Evolutionary conservation across 2,329 filamentous ascomycete species (phyloP).

Genomic region (Trichoderma guizhouense): DNA sequence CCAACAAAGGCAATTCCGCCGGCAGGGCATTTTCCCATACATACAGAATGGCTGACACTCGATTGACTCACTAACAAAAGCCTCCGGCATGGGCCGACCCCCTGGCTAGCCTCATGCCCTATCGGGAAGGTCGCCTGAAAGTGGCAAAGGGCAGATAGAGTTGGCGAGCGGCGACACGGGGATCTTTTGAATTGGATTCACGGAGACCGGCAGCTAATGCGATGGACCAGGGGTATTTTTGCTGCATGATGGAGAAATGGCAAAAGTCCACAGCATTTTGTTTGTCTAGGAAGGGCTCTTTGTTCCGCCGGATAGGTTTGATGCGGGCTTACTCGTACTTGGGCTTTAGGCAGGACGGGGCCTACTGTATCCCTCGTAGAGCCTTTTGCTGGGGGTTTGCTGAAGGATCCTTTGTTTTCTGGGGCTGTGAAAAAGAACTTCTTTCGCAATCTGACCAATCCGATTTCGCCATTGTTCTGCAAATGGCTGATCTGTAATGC

Average conservation of each 20-base stretch:
- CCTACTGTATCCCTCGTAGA: neutral
- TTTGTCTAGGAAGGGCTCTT: neutral
- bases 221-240: neutral
- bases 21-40: neutral
- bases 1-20: conserved; percentile 5
- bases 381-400: neutral
- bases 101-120: neutral
- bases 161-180: neutral
- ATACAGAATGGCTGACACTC: neutral
- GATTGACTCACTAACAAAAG: neutral
- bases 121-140: conserved; percentile 12
- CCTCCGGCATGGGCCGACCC: neutral
- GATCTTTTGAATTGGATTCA: conserved; percentile 9
- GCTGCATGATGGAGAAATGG: neutral
- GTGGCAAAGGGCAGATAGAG: neutral
- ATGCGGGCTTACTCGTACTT: neutral
- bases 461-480: neutral
- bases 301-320: neutral
- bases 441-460: neutral
- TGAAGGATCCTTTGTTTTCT: neutral
- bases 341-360: neutral
- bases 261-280: neutral
- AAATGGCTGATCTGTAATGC: neutral
- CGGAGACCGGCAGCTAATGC: neutral
- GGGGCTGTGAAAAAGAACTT: neutral